Conservation (phyloP, 2,329 filamentous ascomycete genomes). For the Neoarthrinium moseri region DNA sequence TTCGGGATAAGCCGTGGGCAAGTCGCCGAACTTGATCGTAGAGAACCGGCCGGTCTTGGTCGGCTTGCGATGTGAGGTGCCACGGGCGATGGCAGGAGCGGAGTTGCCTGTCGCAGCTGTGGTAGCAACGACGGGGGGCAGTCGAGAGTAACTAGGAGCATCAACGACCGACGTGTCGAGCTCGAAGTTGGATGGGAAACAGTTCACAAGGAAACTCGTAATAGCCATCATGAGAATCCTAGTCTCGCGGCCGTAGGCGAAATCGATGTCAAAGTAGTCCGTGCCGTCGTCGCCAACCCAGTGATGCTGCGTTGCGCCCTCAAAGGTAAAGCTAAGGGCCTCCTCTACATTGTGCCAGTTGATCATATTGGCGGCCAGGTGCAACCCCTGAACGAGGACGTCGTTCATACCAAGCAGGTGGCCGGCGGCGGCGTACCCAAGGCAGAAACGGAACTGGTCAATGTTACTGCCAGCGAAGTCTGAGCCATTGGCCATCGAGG, state of each 20-base stretch:
- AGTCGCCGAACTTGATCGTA: conserved; percentile 71
- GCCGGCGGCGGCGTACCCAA: conserved; percentile 66
- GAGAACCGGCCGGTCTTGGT: conserved; percentile 52
- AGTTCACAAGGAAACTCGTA: conserved; percentile 58
- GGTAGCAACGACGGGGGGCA: conserved; percentile 41
- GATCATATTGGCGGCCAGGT: conserved; percentile 56
- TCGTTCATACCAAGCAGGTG: conserved; percentile 54
- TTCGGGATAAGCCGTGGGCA: conserved; percentile 39
- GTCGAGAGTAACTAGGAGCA: conserved; percentile 37
- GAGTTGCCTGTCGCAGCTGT: conserved; percentile 32
- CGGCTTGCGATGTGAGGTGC: conserved; percentile 30
- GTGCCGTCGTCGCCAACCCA: conserved; percentile 15
- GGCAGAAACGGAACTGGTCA: conserved; percentile 52
- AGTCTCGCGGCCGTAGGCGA: conserved; percentile 54
- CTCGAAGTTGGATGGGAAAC: conserved; percentile 59
- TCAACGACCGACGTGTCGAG: conserved; percentile 47
- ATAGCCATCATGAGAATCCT: conserved; percentile 53
- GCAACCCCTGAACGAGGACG: conserved; percentile 56
- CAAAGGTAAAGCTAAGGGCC: conserved; percentile 56
- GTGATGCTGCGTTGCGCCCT: conserved; percentile 34
- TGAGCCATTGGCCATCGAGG: conserved; percentile 24
- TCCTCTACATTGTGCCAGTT: conserved; percentile 63
- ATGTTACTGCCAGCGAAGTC: conserved; percentile 35
- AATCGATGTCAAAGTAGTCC: conserved; percentile 26
- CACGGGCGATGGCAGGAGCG: conserved; percentile 35